These are phyloP conservation scores for Diaporthe vexans DNA, from an alignment of 2,329 filamentous ascomycete species.

Conservation along the genomic window DNA sequence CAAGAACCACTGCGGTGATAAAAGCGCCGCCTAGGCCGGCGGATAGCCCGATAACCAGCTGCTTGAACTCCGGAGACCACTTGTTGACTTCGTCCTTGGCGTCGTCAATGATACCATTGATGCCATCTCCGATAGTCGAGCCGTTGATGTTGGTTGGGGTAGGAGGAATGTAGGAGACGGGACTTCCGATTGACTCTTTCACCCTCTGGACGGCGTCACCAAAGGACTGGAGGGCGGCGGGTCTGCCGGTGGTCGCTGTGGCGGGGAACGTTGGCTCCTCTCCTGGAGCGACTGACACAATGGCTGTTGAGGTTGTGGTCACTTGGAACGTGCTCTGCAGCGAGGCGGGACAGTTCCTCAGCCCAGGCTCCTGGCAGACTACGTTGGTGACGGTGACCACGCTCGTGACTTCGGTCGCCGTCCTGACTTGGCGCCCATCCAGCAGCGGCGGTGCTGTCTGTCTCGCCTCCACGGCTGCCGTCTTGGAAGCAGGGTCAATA, in stretches of 20 bases:
- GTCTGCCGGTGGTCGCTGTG: slow-evolving; percentile 49
- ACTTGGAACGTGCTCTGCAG: slow-evolving; percentile 60
- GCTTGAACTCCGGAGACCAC: slow-evolving; percentile 37
- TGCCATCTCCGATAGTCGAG: not conserved
- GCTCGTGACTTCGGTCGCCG: slow-evolving; percentile 53
- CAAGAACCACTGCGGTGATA: not conserved
- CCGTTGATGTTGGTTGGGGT: not conserved
- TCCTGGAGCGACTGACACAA: slow-evolving; percentile 57
- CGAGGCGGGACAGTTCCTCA: slow-evolving; percentile 65
- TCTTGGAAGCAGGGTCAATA: slow-evolving; percentile 45
- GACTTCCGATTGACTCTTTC: slow-evolving; percentile 37
- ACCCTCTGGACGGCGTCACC: slow-evolving; percentile 53
- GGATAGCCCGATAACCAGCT: slow-evolving; percentile 36
- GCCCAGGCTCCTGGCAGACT: slow-evolving; percentile 56
- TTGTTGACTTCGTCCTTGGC: slow-evolving; percentile 20
- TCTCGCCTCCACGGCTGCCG: slow-evolving; percentile 39
- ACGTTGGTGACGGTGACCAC: slow-evolving; percentile 60
- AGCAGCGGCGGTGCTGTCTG: slow-evolving; percentile 36
- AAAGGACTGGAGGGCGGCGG: slow-evolving; percentile 55
- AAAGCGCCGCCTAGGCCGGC: slow-evolving; percentile 39
- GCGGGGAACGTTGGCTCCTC: slow-evolving; percentile 56
- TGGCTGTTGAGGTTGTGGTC: slow-evolving; percentile 55
- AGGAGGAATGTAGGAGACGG: slow-evolving; percentile 35
- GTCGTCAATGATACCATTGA: not conserved
- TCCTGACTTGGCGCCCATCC: slow-evolving; percentile 47